A percentile compares a stretch with the other conserved stretches of the same genome.
These are phyloP conservation scores for Pulveroboletus sp. DNA, from an alignment of 768 basidiomycete species.

Conservation along the genomic window DNA sequence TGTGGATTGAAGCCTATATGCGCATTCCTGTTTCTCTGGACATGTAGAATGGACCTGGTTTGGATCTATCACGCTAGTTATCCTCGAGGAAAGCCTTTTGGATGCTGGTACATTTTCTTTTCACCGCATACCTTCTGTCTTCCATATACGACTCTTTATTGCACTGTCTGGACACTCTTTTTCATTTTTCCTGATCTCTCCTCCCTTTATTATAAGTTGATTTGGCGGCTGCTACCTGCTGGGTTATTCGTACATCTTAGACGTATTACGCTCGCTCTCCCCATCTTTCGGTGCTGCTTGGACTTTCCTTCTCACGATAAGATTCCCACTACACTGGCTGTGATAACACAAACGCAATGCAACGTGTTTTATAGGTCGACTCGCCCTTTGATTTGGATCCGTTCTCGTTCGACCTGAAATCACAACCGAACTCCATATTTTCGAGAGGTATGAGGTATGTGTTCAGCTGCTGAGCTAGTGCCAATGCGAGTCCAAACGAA, in stretches of 20 bases:
- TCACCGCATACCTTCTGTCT: slow-evolving; percentile 3
- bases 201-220: neutral
- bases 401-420: no score
- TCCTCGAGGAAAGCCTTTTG: slow-evolving; percentile 1
- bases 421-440: no score
- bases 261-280: neutral
- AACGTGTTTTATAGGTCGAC: slow-evolving; percentile 1
- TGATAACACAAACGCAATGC: slow-evolving; percentile 1
- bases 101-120: slow-evolving; percentile 9
- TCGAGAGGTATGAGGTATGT: no score
- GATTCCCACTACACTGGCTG: neutral
- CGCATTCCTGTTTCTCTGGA: neutral
- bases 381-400: no score
- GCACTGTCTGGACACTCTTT: slow-evolving; percentile 12
- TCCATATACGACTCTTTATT: slow-evolving; percentile 1
- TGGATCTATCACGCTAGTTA: slow-evolving; percentile 18
- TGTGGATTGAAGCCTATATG: neutral
- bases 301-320: neutral
- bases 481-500: no score
- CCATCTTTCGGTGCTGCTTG: neutral
- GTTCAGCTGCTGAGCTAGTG: no score
- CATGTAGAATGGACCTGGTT: slow-evolving; percentile 15
- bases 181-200: neutral
- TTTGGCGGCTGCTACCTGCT: neutral
- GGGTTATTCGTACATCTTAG: neutral